A percentile compares a stretch with the other conserved stretches of the same genome.
Conservation (phyloP, 164 flowering plant genomes). For the Warburgia ugandensis region DNA sequence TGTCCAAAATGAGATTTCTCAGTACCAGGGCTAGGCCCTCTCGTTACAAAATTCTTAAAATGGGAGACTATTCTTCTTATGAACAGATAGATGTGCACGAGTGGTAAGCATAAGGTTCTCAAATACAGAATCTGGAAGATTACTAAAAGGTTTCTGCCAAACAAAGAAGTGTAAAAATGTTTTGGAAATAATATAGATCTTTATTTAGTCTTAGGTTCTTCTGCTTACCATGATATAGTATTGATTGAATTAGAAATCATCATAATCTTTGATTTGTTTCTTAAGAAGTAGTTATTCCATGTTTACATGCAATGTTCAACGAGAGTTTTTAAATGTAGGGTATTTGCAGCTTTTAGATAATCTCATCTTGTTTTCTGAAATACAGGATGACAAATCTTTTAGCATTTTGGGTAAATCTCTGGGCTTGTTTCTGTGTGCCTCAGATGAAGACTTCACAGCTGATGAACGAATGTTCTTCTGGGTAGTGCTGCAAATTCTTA, state of each 20-base stretch:
- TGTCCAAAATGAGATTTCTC: too few species aligned
- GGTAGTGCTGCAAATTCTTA: background rate
- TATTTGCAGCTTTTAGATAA: background rate
- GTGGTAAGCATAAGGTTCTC: too few species aligned
- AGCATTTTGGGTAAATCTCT: conserved; percentile 79
- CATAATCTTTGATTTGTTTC: too few species aligned
- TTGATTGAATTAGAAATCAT: background rate
- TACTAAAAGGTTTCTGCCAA: too few species aligned
- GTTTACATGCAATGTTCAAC: background rate
- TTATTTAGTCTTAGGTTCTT: background rate
- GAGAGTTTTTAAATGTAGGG: background rate
- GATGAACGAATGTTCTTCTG: conserved; percentile 39
- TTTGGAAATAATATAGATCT: background rate
- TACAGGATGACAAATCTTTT: conserved; percentile 84
- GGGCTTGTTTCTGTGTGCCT: conserved; percentile 63
- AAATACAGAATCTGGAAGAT: too few species aligned
- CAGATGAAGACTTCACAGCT: conserved; percentile 71
- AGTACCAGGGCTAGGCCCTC: too few species aligned
- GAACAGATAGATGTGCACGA: too few species aligned
- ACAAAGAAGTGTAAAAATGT: background rate
- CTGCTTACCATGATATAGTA: background rate
- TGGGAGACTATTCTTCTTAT: too few species aligned
- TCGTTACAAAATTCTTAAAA: too few species aligned
- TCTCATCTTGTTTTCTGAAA: conserved; percentile 8
- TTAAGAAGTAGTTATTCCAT: too few species aligned